phyloP scores from a whole-genome alignment of 441 rosid species.

The Codiaeum variegatum region DNA sequence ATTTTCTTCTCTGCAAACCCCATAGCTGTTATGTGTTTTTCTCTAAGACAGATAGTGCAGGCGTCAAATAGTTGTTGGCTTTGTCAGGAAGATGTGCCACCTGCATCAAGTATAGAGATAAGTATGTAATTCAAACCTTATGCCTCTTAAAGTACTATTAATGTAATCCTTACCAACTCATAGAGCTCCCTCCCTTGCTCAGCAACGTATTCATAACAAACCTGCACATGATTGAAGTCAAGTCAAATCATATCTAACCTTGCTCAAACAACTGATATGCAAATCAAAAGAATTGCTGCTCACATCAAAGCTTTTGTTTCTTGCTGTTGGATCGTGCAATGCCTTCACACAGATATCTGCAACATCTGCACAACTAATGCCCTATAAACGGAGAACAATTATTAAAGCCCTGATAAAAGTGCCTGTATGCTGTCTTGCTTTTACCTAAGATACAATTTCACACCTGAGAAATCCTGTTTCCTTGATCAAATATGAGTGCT shows the following conservation, averaged over 20 bases:
- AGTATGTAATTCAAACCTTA: not conserved
- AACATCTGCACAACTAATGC: conserved; percentile 92
- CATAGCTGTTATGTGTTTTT: conserved; percentile 56
- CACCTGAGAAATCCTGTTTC: conserved; percentile 91
- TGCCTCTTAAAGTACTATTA: conserved; percentile 1
- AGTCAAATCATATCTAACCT: conserved; percentile 8
- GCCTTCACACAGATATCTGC: conserved; percentile 96
- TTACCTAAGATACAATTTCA: conserved; percentile 9
- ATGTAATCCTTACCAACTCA: conserved; percentile 60
- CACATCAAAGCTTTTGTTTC: conserved; percentile 97
- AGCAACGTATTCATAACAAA: conserved; percentile 81
- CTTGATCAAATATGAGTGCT: conserved; percentile 92
- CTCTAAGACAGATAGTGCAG: conserved; percentile 81
- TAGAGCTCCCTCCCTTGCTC: conserved; percentile 92
- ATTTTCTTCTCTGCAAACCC: not conserved
- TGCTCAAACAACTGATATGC: not conserved
- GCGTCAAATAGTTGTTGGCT: conserved; percentile 94
- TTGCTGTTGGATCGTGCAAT: conserved; percentile 87
- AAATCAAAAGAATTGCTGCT: conserved; percentile 27
- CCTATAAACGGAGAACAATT: conserved; percentile 33
- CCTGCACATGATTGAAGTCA: conserved; percentile 39
- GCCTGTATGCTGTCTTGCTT: not conserved
- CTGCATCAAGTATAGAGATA: conserved; percentile 25
- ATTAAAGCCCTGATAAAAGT: conserved; percentile 8
- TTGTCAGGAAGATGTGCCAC: conserved; percentile 96